Conservation (phyloP, 805 yeast species). For the Saturnispora kantuleensis region DNA sequence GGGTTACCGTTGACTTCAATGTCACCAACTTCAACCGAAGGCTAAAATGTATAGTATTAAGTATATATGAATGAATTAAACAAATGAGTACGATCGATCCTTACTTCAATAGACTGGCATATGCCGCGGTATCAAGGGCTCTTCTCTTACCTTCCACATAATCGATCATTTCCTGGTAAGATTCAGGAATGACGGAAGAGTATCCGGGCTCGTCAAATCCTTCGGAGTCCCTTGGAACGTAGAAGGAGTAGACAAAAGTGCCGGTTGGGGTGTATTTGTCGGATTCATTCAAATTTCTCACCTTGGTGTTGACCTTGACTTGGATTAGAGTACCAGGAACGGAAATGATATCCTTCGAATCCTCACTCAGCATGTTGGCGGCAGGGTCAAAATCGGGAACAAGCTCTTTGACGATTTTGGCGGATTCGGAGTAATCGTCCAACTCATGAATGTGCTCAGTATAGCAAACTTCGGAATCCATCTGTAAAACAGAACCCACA, state of each 20-base stretch:
- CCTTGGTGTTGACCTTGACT: slow-evolving; percentile 78
- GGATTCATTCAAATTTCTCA: slow-evolving; percentile 48
- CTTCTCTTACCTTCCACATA: slow-evolving; percentile 86
- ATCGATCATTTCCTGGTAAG: slow-evolving; percentile 87
- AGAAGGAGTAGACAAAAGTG: slow-evolving; percentile 80
- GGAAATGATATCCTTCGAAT: slow-evolving; percentile 50
- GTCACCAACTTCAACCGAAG: slow-evolving; percentile 8
- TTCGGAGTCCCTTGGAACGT: slow-evolving; percentile 53
- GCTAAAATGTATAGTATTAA: not conserved
- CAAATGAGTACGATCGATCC: too few species aligned
- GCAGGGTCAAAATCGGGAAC: slow-evolving; percentile 43
- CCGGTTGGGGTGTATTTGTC: slow-evolving; percentile 65
- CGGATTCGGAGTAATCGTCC: slow-evolving; percentile 21
- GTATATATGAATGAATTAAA: slow-evolving; percentile 1
- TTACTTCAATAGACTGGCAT: slow-evolving; percentile 37
- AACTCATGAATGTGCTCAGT: slow-evolving; percentile 62
- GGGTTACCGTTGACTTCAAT: not conserved
- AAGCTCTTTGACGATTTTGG: slow-evolving; percentile 16
- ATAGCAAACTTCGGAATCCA: slow-evolving; percentile 76
- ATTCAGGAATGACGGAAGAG: slow-evolving; percentile 72
- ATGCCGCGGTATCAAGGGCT: slow-evolving; percentile 71
- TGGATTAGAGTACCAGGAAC: slow-evolving; percentile 84
- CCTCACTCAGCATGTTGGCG: slow-evolving; percentile 43
- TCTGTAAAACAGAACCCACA: slow-evolving; percentile 79
- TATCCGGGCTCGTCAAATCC: slow-evolving; percentile 43